phyloP scores from a whole-genome alignment of 768 basidiomycete genomes.

The Gymnopilus dilepis region DNA sequence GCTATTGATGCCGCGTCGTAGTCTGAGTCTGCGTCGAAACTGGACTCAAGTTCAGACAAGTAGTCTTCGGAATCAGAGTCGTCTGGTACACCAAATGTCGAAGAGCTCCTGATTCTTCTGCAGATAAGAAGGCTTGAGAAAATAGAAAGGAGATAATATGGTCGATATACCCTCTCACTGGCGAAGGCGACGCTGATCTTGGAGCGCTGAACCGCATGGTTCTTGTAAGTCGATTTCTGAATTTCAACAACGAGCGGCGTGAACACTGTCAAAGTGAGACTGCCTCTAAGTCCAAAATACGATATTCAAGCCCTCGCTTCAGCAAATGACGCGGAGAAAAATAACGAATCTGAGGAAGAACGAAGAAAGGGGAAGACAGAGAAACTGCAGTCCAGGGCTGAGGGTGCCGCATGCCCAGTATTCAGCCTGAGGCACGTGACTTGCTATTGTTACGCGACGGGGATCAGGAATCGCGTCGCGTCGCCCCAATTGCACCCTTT shows the following conservation, averaged over 20 bases:
- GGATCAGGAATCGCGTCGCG: no score
- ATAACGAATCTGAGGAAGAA: neutral
- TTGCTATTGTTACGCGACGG: neutral
- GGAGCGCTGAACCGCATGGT: conserved; percentile 61
- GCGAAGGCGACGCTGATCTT: conserved; percentile 55
- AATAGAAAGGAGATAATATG: neutral
- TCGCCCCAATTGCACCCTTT: no score
- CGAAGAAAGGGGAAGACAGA: conserved; percentile 3
- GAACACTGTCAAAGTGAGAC: no score
- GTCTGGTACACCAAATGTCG: conserved; percentile 59
- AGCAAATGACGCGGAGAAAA: neutral
- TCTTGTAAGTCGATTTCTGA: neutral
- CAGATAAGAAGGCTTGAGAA: conserved; percentile 11
- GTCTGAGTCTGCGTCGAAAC: conserved; percentile 44
- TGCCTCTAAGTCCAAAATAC: no score
- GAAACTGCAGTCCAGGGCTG: neutral
- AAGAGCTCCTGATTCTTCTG: conserved; percentile 44
- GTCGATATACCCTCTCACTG: conserved; percentile 42
- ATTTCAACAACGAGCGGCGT: neutral
- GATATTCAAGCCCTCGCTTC: no score
- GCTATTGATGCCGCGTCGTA: conserved; percentile 31
- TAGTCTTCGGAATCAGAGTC: conserved; percentile 48
- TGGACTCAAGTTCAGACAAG: conserved; percentile 35
- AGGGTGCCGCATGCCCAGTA: neutral
- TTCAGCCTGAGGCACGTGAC: neutral